Conservation (phyloP, 2,329 filamentous ascomycete genomes). For the Aspergillus latus region DNA sequence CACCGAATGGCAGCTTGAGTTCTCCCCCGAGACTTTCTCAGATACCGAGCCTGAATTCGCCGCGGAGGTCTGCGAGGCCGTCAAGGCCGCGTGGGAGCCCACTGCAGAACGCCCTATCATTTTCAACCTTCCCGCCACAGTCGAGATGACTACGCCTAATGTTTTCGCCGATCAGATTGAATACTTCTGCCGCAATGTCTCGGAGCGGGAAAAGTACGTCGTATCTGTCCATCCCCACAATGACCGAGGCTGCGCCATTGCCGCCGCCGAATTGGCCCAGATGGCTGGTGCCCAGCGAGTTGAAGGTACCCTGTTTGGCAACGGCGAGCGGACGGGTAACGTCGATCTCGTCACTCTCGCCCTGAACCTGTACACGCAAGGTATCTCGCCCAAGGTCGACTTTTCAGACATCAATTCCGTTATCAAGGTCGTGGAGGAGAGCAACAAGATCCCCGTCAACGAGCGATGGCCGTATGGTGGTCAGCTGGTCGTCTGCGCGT, state of each 20-base stretch:
- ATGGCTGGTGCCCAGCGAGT: slow-evolving; percentile 96
- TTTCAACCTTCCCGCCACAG: slow-evolving; percentile 94
- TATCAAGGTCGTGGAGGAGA: slow-evolving; percentile 85
- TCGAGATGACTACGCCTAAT: slow-evolving; percentile 93
- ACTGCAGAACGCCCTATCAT: slow-evolving; percentile 78
- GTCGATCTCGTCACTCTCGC: slow-evolving; percentile 91
- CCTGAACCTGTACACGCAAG: slow-evolving; percentile 93
- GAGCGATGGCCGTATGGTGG: slow-evolving; percentile 88
- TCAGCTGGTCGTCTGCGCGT: slow-evolving; percentile 86
- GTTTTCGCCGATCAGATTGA: slow-evolving; percentile 96
- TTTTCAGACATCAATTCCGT: slow-evolving; percentile 85
- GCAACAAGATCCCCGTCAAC: slow-evolving; percentile 93
- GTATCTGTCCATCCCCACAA: slow-evolving; percentile 94
- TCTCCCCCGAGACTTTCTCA: slow-evolving; percentile 68
- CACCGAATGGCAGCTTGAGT: slow-evolving; percentile 56
- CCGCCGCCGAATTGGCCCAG: slow-evolving; percentile 86
- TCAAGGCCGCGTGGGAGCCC: slow-evolving; percentile 91
- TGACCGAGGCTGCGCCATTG: slow-evolving; percentile 85
- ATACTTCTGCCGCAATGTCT: slow-evolving; percentile 85
- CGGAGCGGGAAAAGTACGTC: slow-evolving; percentile 79
- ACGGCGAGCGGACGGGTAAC: slow-evolving; percentile 93
- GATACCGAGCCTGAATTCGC: slow-evolving; percentile 84
- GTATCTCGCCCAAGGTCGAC: slow-evolving; percentile 79
- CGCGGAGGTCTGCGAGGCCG: slow-evolving; percentile 81
- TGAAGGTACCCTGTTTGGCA: slow-evolving; percentile 90